Conservation (phyloP, 805 yeast genomes). For the Wickerhamiella domercqiae region DNA sequence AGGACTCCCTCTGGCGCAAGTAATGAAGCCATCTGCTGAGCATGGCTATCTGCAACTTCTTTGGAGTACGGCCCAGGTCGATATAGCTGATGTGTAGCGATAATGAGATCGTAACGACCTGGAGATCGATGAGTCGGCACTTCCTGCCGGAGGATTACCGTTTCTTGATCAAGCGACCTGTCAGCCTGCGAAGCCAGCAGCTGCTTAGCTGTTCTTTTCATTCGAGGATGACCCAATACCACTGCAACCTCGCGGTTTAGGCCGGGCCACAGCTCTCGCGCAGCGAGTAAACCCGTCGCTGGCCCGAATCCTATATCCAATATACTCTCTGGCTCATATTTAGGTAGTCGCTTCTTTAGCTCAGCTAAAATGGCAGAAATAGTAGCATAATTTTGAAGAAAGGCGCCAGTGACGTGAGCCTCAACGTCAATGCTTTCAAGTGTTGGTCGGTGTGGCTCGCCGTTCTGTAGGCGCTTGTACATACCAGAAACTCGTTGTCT, state of each 20-base stretch:
- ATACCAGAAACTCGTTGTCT: constrained; percentile 46
- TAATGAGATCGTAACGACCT: constrained; percentile 60
- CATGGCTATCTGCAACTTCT: constrained; percentile 50
- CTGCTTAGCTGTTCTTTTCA: constrained; percentile 69
- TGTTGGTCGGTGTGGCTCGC: constrained; percentile 39
- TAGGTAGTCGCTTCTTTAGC: constrained; percentile 35
- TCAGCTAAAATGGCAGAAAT: constrained; percentile 52
- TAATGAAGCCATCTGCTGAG: constrained; percentile 43
- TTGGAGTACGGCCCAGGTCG: constrained; percentile 49
- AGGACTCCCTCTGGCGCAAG: constrained; percentile 68
- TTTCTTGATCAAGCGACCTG: constrained; percentile 19
- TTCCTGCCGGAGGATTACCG: constrained; percentile 40
- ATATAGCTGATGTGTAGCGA: constrained; percentile 66
- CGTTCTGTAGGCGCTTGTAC: constrained; percentile 36
- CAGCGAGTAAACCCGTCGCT: constrained; percentile 76
- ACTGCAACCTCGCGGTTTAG: constrained; percentile 46
- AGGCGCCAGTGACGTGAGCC: constrained; percentile 64
- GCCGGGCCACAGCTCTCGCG: constrained; percentile 51
- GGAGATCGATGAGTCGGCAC: constrained; percentile 30
- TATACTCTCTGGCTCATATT: constrained; percentile 49
- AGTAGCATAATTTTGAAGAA: constrained; percentile 68
- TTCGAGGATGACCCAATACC: constrained; percentile 51
- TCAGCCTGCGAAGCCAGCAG: constrained; percentile 38
- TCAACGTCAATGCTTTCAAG: constrained; percentile 33
- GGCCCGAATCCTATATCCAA: constrained; percentile 85